phyloP scores from a whole-genome alignment of 73 alveolate species.

The Paramecium caudatum region DNA sequence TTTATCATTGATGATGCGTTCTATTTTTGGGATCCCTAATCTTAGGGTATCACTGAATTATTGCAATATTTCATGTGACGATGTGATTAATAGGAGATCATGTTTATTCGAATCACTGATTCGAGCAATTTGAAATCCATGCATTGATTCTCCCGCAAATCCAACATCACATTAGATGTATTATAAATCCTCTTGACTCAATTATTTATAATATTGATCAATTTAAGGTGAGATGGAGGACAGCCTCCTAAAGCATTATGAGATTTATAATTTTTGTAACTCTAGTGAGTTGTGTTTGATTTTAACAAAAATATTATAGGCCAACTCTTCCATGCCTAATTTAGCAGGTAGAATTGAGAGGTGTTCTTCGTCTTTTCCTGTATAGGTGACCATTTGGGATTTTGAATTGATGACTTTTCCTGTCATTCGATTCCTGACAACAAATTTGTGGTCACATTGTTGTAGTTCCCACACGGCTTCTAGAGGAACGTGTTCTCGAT shows the following conservation, averaged over 20 bases:
- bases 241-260: neutral
- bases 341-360: conserved; percentile 38
- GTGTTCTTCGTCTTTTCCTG: neutral
- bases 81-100: conserved; percentile 9
- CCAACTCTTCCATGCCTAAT: neutral
- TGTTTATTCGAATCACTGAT: neutral
- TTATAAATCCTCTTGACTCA: conserved; percentile 33
- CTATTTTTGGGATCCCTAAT: neutral
- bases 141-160: neutral
- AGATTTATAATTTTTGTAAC: neutral
- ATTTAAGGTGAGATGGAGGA: neutral
- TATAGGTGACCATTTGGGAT: neutral
- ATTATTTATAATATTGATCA: conserved; percentile 11
- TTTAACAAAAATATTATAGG: conserved; percentile 7
- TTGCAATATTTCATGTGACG: conserved; percentile 48
- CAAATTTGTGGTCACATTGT: neutral
- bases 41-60: conserved; percentile 7
- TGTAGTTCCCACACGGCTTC: conserved; percentile 49
- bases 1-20: neutral
- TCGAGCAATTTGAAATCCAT: conserved; percentile 39
- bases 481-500: neutral
- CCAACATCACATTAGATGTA: conserved; percentile 1
- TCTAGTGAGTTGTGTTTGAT: neutral
- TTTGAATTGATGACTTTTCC: conserved; percentile 13
- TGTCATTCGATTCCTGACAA: conserved; percentile 27